These are phyloP conservation scores for Bipolaris gigantea DNA, from an alignment of 2,329 filamentous ascomycete genomes.

Conservation along the genomic window DNA sequence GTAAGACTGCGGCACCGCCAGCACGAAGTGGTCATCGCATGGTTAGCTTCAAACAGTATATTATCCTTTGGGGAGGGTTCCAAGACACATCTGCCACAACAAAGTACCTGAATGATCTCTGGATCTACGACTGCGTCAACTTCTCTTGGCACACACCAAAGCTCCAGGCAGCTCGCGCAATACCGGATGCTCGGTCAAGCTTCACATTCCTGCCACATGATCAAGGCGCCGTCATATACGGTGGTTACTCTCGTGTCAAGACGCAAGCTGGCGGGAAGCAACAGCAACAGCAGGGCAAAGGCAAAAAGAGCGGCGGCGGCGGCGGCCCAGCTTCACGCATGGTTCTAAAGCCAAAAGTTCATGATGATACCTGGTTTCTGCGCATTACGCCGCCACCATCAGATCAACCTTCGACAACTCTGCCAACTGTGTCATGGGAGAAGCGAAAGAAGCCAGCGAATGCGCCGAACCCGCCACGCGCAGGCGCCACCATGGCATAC, in stretches of 20 bases:
- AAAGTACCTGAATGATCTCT: conserved; percentile 89
- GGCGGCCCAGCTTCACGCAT: conserved; percentile 66
- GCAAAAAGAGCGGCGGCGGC: conserved; percentile 55
- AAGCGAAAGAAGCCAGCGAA: conserved; percentile 90
- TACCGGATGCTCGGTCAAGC: conserved; percentile 87
- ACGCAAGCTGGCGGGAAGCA: conserved; percentile 61
- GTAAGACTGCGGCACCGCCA: conserved; percentile 76
- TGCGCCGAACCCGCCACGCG: conserved; percentile 77
- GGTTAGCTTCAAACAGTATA: conserved; percentile 96
- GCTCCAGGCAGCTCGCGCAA: conserved; percentile 75
- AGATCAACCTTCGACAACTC: conserved; percentile 66
- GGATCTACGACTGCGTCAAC: conserved; percentile 90
- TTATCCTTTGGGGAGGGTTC: conserved; percentile 93
- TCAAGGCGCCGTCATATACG: conserved; percentile 83
- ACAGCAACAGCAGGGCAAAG: conserved; percentile 54
- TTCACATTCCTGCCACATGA: conserved; percentile 93
- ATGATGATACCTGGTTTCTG: conserved; percentile 94
- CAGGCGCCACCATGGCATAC: conserved; percentile 89
- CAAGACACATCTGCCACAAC: conserved; percentile 96
- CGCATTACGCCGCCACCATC: conserved; percentile 72
- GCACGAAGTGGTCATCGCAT: conserved; percentile 91
- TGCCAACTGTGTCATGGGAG: conserved; percentile 85
- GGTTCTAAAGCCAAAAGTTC: conserved; percentile 81
- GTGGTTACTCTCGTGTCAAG: conserved; percentile 92
- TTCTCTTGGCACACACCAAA: conserved; percentile 81